Conservation (phyloP, 2,329 filamentous ascomycete genomes). For the Cytospora mali region DNA sequence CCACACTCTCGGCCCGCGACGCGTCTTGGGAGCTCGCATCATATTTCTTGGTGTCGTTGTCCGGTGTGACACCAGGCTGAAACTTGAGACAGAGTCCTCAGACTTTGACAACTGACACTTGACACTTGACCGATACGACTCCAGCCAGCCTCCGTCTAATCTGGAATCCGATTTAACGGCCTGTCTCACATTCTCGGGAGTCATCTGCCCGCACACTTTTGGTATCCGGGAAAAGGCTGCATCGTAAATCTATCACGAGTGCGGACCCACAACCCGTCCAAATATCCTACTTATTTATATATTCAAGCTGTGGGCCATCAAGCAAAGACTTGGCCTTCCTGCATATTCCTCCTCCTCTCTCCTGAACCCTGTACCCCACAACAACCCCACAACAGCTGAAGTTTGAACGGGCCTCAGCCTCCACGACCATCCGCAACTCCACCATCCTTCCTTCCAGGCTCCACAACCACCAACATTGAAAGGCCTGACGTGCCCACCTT, state of each 20-base stretch:
- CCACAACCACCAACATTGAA: constrained; percentile 20
- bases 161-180: constrained; percentile 1
- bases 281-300: background rate
- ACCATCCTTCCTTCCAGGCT: constrained; percentile 15
- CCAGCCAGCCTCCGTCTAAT: constrained; percentile 6
- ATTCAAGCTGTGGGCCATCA: background rate
- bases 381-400: background rate
- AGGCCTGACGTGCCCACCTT: constrained; percentile 9
- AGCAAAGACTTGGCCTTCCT: background rate
- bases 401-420: background rate
- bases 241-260: background rate
- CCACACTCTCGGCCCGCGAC: constrained; percentile 5
- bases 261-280: background rate
- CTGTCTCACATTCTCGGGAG: constrained; percentile 7
- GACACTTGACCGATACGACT: background rate
- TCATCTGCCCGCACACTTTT: background rate
- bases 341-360: background rate
- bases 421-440: background rate
- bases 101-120: background rate
- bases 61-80: background rate
- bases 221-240: background rate
- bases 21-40: background rate
- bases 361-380: background rate
- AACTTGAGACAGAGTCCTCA: background rate
- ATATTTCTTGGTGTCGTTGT: background rate